phyloP scores from a whole-genome alignment of 768 basidiomycete species.

The Mycena capillaripes region DNA sequence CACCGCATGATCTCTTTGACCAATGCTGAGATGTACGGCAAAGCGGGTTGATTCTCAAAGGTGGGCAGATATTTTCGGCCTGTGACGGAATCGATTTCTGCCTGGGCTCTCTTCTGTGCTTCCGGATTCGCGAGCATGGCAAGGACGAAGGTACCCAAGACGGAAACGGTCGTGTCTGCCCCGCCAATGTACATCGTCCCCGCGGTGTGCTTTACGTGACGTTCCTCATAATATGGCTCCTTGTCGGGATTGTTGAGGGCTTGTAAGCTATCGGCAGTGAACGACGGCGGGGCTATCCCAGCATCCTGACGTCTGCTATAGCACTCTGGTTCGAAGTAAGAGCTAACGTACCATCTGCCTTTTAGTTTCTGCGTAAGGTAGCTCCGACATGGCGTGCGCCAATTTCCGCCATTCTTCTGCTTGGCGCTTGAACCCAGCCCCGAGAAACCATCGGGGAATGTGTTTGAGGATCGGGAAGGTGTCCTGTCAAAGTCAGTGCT shows the following conservation, averaged over 20 bases:
- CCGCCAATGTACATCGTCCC: constrained; percentile 1
- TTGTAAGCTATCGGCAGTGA: not conserved
- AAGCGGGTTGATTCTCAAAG: constrained; percentile 41
- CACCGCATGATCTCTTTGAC: not conserved
- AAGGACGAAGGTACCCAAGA: not conserved
- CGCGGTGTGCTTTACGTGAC: not conserved
- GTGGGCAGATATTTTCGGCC: constrained; percentile 50
- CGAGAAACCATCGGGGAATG: constrained; percentile 50
- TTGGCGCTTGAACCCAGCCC: constrained; percentile 51
- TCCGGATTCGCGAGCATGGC: constrained; percentile 54
- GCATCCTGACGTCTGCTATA: not conserved
- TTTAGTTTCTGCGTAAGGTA: constrained; percentile 50
- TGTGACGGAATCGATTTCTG: constrained; percentile 53
- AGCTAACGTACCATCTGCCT: not conserved
- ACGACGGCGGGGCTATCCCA: not conserved
- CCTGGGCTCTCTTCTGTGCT: constrained; percentile 50
- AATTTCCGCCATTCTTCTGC: constrained; percentile 55
- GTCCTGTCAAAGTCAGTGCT: constrained; percentile 12
- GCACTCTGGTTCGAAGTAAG: not conserved
- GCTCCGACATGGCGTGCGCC: constrained; percentile 49
- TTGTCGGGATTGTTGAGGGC: not conserved
- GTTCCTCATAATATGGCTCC: not conserved
- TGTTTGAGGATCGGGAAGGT: constrained; percentile 17
- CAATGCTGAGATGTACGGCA: not conserved
- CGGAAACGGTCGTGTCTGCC: not conserved